Conservation (phyloP, 2,329 filamentous ascomycete species). For the Aspergillus ochraceoroseus region DNA sequence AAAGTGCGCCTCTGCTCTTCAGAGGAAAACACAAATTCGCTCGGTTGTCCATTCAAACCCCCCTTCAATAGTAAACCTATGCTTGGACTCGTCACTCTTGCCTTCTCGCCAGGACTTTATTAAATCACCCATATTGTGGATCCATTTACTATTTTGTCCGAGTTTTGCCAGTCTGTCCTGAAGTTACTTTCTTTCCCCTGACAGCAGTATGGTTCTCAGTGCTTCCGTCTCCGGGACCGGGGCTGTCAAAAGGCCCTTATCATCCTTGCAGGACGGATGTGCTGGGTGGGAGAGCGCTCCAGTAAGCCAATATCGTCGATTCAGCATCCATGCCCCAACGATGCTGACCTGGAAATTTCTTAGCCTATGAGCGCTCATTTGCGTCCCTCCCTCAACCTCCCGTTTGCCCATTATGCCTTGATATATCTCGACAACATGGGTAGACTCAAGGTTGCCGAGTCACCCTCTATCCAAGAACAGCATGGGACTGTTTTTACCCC, state of each 20-base stretch:
- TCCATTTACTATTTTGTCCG: neutral
- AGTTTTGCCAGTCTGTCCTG: neutral
- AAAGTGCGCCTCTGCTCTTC: slow-evolving; percentile 1
- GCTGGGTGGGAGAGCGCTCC: slow-evolving; percentile 31
- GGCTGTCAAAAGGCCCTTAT: slow-evolving; percentile 31
- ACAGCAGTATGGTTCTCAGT: slow-evolving; percentile 29
- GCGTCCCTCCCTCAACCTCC: slow-evolving; percentile 27
- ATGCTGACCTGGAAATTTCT: neutral
- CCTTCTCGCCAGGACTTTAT: neutral
- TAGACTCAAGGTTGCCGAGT: slow-evolving; percentile 33
- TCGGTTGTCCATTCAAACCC: neutral
- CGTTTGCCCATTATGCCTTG: slow-evolving; percentile 35
- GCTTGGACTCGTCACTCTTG: slow-evolving; percentile 3
- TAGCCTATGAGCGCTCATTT: slow-evolving; percentile 29
- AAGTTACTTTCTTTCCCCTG: neutral
- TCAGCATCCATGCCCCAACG: neutral
- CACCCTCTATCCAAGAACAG: slow-evolving; percentile 31
- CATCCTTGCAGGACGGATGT: slow-evolving; percentile 27
- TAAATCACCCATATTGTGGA: neutral
- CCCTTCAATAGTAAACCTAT: neutral
- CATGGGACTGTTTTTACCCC: slow-evolving; percentile 31
- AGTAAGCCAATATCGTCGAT: slow-evolving; percentile 23
- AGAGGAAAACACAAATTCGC: slow-evolving; percentile 2
- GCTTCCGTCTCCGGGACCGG: slow-evolving; percentile 24
- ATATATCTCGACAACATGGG: slow-evolving; percentile 36